Conservation (phyloP, 1,284 basidiomycete genomes). For the Cutaneotrichosporon dermatis region DNA sequence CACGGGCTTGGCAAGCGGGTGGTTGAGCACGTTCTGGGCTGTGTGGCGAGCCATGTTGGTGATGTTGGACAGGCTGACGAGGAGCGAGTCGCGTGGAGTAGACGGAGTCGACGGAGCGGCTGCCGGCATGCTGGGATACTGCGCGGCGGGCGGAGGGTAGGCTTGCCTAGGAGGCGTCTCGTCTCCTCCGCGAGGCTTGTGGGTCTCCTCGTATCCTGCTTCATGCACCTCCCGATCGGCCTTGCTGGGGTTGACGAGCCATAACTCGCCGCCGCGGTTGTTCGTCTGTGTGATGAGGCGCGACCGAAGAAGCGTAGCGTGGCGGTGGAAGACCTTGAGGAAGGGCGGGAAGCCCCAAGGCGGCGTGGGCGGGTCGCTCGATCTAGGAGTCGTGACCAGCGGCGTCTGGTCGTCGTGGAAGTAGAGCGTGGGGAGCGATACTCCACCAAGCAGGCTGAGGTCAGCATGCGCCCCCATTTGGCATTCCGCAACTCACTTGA, state of each 20-base stretch:
- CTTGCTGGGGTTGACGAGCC: conserved; percentile 84
- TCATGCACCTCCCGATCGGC: conserved; percentile 82
- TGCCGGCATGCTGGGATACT: conserved; percentile 36
- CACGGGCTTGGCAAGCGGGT: conserved; percentile 88
- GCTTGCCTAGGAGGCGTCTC: conserved; percentile 20
- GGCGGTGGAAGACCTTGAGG: conserved; percentile 65
- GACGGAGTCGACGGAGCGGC: conserved; percentile 21
- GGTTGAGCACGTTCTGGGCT: conserved; percentile 85
- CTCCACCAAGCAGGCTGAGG: conserved; percentile 80
- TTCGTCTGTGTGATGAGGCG: conserved; percentile 30
- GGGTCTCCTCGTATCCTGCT: conserved; percentile 31
- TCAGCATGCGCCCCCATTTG: conserved; percentile 49
- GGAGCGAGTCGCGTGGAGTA: conserved; percentile 41
- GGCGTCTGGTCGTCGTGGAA: conserved; percentile 94
- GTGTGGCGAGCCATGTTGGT: conserved; percentile 82
- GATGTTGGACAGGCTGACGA: conserved; percentile 82
- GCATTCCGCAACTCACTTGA: conserved; percentile 36
- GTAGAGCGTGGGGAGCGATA: conserved; percentile 82
- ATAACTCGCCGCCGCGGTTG: conserved; percentile 57
- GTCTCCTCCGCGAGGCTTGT: neutral
- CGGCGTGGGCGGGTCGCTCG: conserved; percentile 20
- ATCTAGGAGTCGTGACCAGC: conserved; percentile 23
- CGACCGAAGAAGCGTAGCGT: conserved; percentile 69
- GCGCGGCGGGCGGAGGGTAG: conserved; percentile 53
- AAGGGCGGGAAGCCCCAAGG: conserved; percentile 61